These are phyloP conservation scores for Funneliformis caledonium DNA, from an alignment of 371 early-diverging fungal genomes.

Conservation along the genomic window DNA sequence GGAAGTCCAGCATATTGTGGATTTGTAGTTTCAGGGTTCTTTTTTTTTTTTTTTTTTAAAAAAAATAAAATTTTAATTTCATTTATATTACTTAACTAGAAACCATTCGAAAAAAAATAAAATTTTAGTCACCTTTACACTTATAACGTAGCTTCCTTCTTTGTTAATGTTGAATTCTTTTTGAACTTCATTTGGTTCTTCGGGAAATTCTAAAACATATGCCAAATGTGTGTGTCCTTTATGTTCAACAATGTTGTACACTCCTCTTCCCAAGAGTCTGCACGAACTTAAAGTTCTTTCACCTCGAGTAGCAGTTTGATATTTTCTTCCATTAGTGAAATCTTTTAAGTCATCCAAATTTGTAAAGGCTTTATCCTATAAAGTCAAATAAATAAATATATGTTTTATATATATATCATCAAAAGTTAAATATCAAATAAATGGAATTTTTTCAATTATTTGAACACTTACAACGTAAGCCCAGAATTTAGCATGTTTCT, in stretches of 20 bases:
- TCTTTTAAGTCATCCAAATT: constrained; percentile 44
- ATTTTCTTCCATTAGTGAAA: constrained; percentile 43
- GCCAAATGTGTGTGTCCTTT: constrained; percentile 48
- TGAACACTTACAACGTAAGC: constrained; percentile 44
- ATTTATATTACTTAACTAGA: neutral
- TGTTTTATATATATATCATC: neutral
- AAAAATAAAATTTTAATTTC: neutral
- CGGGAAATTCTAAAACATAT: constrained; percentile 48
- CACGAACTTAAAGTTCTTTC: constrained; percentile 43
- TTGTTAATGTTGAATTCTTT: constrained; percentile 3
- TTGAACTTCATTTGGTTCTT: constrained; percentile 49
- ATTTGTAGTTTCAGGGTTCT: constrained; percentile 45
- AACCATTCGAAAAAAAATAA: neutral
- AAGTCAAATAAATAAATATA: neutral
- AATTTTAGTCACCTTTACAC: constrained; percentile 7
- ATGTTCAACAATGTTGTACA: constrained; percentile 38
- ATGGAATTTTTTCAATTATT: neutral
- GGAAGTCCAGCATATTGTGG: constrained; percentile 46
- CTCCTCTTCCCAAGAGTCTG: neutral
- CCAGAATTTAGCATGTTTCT: constrained; percentile 47
- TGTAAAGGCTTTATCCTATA: constrained; percentile 35
- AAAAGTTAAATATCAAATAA: neutral
- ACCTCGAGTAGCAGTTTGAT: constrained; percentile 48
- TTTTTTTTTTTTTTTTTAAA: too few relatives aligned
- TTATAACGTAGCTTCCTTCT: constrained; percentile 10